Percentiles rank a stretch among this genome's conserved stretches.
These are phyloP conservation scores for Zygotorulaspora chibaensis DNA, from an alignment of 805 yeast genomes.

Conservation along the genomic window DNA sequence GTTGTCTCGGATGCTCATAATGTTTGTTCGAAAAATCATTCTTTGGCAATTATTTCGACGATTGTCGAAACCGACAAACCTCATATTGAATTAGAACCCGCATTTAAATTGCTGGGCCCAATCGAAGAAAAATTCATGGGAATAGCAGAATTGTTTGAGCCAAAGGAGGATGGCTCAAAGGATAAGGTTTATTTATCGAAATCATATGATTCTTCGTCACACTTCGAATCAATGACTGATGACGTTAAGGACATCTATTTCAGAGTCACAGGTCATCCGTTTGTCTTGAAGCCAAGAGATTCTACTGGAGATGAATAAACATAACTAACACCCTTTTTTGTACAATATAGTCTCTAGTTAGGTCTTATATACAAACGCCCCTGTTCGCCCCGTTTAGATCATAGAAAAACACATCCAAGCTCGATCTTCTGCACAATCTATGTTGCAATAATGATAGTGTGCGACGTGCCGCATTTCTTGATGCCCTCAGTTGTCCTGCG, in stretches of 20 bases:
- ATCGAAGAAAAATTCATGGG: constrained; percentile 86
- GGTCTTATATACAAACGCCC: background rate
- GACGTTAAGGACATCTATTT: constrained; percentile 92
- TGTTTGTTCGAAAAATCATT: constrained; percentile 84
- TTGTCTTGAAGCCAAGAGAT: constrained; percentile 75
- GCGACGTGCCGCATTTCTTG: too few species aligned
- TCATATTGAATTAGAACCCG: constrained; percentile 88
- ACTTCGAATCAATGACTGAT: constrained; percentile 93
- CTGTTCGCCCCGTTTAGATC: background rate
- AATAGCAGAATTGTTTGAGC: constrained; percentile 85
- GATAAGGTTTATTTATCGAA: constrained; percentile 79
- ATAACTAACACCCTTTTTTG: background rate
- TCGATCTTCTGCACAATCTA: background rate
- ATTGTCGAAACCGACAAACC: constrained; percentile 91
- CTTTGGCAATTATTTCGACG: constrained; percentile 89
- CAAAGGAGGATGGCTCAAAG: constrained; percentile 72
- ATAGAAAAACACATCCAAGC: background rate
- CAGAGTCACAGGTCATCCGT: constrained; percentile 87
- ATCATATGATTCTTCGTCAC: constrained; percentile 92
- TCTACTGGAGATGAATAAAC: constrained; percentile 52
- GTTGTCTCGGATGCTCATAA: constrained; percentile 84
- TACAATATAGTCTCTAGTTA: background rate
- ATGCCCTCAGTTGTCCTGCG: too few species aligned
- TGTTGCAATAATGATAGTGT: too few species aligned
- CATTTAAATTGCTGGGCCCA: constrained; percentile 83